A percentile compares a stretch with the other conserved stretches of the same genome.
These are phyloP conservation scores for Gonapodya prolifera DNA, from an alignment of 192 early-diverging fungal genomes.

Conservation along the genomic window DNA sequence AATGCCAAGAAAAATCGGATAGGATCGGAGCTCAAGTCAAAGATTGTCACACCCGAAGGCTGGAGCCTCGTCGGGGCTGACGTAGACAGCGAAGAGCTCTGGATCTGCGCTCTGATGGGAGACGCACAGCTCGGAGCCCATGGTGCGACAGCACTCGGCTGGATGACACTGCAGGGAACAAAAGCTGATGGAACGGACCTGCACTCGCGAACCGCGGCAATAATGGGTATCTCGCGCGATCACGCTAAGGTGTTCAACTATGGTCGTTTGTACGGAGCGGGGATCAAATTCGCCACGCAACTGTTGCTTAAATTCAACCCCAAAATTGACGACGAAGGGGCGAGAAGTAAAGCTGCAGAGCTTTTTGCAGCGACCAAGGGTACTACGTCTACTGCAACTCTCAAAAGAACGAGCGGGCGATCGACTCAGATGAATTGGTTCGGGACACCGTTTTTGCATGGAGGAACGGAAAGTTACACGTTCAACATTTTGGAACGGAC, in stretches of 20 bases:
- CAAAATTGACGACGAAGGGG: slow-evolving; percentile 48
- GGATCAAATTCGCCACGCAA: slow-evolving; percentile 63
- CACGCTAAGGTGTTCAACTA: slow-evolving; percentile 95
- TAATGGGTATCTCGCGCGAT: slow-evolving; percentile 76
- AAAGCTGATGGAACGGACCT: slow-evolving; percentile 81
- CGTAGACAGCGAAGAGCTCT: slow-evolving; percentile 93
- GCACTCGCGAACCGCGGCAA: slow-evolving; percentile 81
- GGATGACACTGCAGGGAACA: slow-evolving; percentile 95
- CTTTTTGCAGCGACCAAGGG: slow-evolving; percentile 83
- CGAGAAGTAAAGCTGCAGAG: slow-evolving; percentile 44
- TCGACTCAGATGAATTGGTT: slow-evolving; percentile 9
- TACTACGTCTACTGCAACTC: slow-evolving; percentile 13
- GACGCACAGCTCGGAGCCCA: slow-evolving; percentile 89
- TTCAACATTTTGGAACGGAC: slow-evolving; percentile 84
- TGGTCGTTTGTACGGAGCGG: slow-evolving; percentile 89
- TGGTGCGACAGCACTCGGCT: slow-evolving; percentile 85
- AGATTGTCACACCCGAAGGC: slow-evolving; percentile 67
- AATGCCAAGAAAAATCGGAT: slow-evolving; percentile 81
- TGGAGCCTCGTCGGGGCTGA: slow-evolving; percentile 89
- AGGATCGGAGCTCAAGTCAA: slow-evolving; percentile 87
- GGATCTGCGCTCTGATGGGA: slow-evolving; percentile 88
- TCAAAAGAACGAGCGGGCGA: slow-evolving; percentile 7
- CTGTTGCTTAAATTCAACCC: slow-evolving; percentile 70
- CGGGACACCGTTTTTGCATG: slow-evolving; percentile 23
- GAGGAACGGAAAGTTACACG: slow-evolving; percentile 86